These are phyloP conservation scores for Phytophthora litchii DNA, from an alignment of 352 stramenopile genomes.

Conservation along the genomic window DNA sequence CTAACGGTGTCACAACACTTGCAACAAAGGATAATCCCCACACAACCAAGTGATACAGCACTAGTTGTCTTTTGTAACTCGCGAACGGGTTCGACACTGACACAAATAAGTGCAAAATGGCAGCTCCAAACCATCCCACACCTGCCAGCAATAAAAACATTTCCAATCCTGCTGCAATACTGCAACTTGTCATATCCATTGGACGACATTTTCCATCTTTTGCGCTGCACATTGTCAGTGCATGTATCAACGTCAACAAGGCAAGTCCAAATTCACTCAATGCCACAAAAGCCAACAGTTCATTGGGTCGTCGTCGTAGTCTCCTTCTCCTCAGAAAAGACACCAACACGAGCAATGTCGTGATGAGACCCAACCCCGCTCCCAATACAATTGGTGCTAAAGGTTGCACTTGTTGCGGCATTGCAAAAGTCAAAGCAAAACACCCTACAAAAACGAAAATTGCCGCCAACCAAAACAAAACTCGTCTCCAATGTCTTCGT, in stretches of 20 bases:
- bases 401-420: constrained; percentile 38
- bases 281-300: constrained; percentile 69
- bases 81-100: constrained; percentile 79
- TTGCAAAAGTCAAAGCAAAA: constrained; percentile 54
- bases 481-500: constrained; percentile 22
- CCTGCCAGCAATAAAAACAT: constrained; percentile 68
- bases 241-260: constrained; percentile 47
- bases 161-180: constrained; percentile 44
- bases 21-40: constrained; percentile 57
- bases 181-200: constrained; percentile 47
- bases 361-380: constrained; percentile 54
- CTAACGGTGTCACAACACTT: constrained; percentile 43
- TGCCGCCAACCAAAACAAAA: constrained; percentile 40
- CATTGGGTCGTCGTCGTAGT: constrained; percentile 58
- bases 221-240: constrained; percentile 50
- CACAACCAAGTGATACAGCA: constrained; percentile 59
- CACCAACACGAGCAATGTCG: constrained; percentile 53
- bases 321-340: constrained; percentile 53
- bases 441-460: constrained; percentile 39
- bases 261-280: constrained; percentile 65
- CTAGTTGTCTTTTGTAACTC: constrained; percentile 68
- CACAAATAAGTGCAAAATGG: constrained; percentile 76
- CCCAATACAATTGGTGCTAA: constrained; percentile 58
- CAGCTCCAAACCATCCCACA: constrained; percentile 72
- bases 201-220: constrained; percentile 40